A percentile compares a stretch with the other conserved stretches of the same genome.
Evolutionary conservation across 225 moss, liverwort and hornwort species (phyloP).

Genomic region (Thuidium tamariscinum): DNA sequence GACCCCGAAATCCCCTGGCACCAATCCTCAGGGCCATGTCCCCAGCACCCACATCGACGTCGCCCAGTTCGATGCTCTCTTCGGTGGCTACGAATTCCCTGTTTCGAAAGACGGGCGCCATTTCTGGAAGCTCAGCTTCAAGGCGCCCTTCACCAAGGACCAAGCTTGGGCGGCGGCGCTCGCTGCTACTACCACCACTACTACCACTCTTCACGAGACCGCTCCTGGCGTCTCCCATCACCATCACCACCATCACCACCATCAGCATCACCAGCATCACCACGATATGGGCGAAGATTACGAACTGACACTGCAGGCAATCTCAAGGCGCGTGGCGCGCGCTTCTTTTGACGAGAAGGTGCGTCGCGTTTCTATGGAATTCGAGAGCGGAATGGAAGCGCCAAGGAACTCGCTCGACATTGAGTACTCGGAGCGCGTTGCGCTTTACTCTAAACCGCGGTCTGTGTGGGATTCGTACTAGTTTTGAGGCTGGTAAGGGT

Average conservation of each 20-base stretch:
- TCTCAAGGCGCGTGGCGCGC: constrained; percentile 15
- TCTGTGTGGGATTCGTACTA: neutral
- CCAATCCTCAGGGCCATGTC: neutral
- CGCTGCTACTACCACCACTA: neutral
- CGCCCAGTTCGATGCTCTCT: neutral
- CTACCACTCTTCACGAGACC: neutral
- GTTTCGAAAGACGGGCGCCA: neutral
- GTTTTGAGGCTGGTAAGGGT: neutral
- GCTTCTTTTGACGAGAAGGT: constrained; percentile 16
- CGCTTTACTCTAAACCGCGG: neutral
- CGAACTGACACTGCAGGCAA: constrained; percentile 23
- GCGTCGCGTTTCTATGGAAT: constrained; percentile 10
- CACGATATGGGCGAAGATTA: constrained; percentile 3
- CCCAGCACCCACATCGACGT: neutral
- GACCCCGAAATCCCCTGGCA: neutral
- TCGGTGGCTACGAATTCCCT: neutral
- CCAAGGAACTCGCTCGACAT: constrained; percentile 21
- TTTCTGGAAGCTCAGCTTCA: constrained; percentile 4
- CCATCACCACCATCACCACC: neutral
- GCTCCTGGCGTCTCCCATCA: neutral
- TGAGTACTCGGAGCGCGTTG: neutral
- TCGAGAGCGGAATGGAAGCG: constrained; percentile 3
- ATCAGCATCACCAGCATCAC: neutral
- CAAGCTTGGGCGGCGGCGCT: neutral
- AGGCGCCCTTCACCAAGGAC: neutral